phyloP scores from a whole-genome alignment of 2,329 filamentous ascomycete genomes.

The Pleomassaria siparia region DNA sequence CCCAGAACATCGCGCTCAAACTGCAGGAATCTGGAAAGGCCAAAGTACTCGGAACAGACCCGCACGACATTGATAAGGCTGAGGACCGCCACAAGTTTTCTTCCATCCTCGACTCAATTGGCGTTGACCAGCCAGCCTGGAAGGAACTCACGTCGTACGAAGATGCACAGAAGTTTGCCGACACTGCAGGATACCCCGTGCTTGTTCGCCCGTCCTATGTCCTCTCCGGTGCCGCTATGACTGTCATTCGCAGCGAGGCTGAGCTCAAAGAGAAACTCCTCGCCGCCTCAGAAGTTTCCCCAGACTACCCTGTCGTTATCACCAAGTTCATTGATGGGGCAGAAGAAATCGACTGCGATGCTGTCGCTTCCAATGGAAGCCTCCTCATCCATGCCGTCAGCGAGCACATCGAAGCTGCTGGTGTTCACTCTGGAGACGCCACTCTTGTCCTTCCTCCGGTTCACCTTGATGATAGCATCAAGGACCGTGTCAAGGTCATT shows the following conservation, averaged over 20 bases:
- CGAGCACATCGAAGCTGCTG: slow-evolving; percentile 95
- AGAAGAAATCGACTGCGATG: slow-evolving; percentile 94
- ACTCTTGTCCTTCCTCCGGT: slow-evolving; percentile 89
- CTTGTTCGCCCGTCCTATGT: slow-evolving; percentile 95
- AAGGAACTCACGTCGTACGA: slow-evolving; percentile 90
- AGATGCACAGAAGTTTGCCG: slow-evolving; percentile 84
- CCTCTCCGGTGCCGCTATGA: slow-evolving; percentile 97
- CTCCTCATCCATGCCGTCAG: slow-evolving; percentile 89
- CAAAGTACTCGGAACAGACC: slow-evolving; percentile 89
- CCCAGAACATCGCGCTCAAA: slow-evolving; percentile 94
- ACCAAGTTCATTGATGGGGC: slow-evolving; percentile 98
- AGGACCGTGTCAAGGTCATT: slow-evolving; percentile 91
- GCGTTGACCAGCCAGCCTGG: slow-evolving; percentile 96
- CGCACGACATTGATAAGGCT: slow-evolving; percentile 93
- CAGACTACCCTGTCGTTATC: slow-evolving; percentile 97
- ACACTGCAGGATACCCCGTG: slow-evolving; percentile 87
- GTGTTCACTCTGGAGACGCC: slow-evolving; percentile 97
- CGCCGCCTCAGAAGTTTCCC: slow-evolving; percentile 85
- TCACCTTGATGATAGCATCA: slow-evolving; percentile 72
- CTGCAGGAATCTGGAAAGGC: slow-evolving; percentile 89
- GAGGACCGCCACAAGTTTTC: slow-evolving; percentile 99
- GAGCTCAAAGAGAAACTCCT: slow-evolving; percentile 95
- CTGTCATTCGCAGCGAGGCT: slow-evolving; percentile 82
- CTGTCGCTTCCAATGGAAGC: slow-evolving; percentile 82
- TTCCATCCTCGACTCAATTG: slow-evolving; percentile 93